Evolutionary conservation across 306 rosid genomes (phyloP), one percentile per base, ranked within the genome.

Genomic region (Vigna hirtella): DNA sequence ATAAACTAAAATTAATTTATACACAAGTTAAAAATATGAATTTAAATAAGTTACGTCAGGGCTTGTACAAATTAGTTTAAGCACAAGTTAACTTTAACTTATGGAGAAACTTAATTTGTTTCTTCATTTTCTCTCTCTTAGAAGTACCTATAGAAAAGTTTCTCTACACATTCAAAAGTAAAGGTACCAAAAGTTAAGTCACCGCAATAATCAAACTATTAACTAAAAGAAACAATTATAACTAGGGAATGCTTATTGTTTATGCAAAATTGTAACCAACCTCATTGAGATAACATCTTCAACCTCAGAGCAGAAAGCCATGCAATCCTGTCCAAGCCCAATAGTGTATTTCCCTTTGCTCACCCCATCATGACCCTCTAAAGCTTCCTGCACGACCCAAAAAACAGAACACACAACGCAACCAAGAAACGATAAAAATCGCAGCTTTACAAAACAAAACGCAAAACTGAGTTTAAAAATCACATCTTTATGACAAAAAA

Each of bases 221-320:
- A 69, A 64, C 1, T 43, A 20, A 38, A 52, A 66, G 15, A 56
- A 24, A 55, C 17, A 49, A 0, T 0, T 7, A 4, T 6, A 50
- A 53, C 3, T 2, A 40, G 15, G 6, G 51, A 30, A 69, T 32
- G 17, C 10, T 32, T 62, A 65, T 66, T 11, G n/a, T 2, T 18
- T 2, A 30, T 72, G 61, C 70, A 71, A 50, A 64, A 48, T 42
- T 45, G 56, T 32, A 43, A 42, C 70, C 43, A 63, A 92, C 98
- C 95, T 93, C 98, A 91, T 91, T 16, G 95, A 91, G 87, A 91
- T 88, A 77, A 93, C 93, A 87, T 93, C 97, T 85, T 93, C 98
- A 74, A 89, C 88, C 47, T 91, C 97, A 9, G 92, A 77, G 65
- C 97, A 93, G 77, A 93, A 91, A 9, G 93, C 83, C 97, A 93